Evolutionary conservation across 2,329 filamentous ascomycete genomes (phyloP), one percentile per base, ranked within the genome.

Genomic region (Penicillium fuscoglaucum): DNA sequence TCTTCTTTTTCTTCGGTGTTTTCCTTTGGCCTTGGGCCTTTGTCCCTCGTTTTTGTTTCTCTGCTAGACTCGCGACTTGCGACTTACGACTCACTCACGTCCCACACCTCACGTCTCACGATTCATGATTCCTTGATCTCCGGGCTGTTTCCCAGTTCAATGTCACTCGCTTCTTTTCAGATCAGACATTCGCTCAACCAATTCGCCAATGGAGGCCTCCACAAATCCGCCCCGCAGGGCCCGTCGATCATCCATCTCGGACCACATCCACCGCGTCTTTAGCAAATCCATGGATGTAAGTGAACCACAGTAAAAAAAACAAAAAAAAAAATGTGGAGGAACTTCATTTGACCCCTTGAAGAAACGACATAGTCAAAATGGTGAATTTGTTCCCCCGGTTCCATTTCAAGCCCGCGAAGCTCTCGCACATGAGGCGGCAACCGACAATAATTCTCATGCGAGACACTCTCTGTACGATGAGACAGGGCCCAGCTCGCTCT

Each of bases 181-280:
- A 19, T 35, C 43, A 24, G n/a, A 39, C 33, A 17, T 33, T 47
- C 26, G 41, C 26, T 49, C 15, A 56, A 41, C 21, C 33, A 37
- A 7, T 33, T 33, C 10, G 13, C 28, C 39, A 37, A 66, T 66
- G 64, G 50, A 45, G 21, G n/a, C 17, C 28, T 50, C 58, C 35
- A 58, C 50, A 43, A 59, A 65, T 58, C 61, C 49, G 44, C 61
- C 62, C 64, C 61, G 65, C 63, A 52, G 58, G 47, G 51, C 37
- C 50, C 64, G 65, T 26, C 57, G 63, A 65, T 66, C 66, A 33
- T 68, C 66, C 40, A 61, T 68, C 51, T 62, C 66, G 5, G 59
- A 60, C 29, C 64, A 64, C 26, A 58, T 68, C 26, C 63, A 66
- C 19, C 66, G 66, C 9, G 63, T 62, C 6, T 58, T 68, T 26